Base-by-base conservation (phyloP, 2,329 filamentous ascomycete genomes). In the Cordyceps pruinosa region DNA sequence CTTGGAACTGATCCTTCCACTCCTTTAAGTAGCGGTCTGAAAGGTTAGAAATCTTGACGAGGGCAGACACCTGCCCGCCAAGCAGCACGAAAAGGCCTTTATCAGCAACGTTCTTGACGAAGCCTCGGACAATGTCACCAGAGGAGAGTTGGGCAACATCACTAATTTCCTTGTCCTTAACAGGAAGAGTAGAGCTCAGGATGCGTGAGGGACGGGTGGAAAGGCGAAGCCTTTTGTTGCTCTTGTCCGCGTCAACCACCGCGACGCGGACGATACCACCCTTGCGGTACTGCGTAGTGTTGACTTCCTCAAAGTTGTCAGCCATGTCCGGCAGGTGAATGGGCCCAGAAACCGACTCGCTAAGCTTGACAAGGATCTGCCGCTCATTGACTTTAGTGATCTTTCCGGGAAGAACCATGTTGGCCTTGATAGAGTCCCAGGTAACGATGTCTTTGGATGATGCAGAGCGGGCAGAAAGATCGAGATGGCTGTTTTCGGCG, bases 1-100 rank as follows among this genome's bases (percentile, higher is more conserved):
- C 76, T 65, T 94, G 86, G 73, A 93, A 97, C 45, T 86, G 78
- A 35, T 89, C 84, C 74, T 96, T 95, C 94, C 94, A 99, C 60
- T 97, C 90, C 72, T 97, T 97, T 65, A 99, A 75, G 70, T 86
- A 99, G 8, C 84, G 82, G 69, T 99, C 94, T 0, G 92, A 96
- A 15, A 99, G 79, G 69, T 97, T 92, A 10, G 88, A 84, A 54
- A 97, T 87, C 63, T 89, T 87, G 48, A 96, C 88, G 66, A 92
- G 87, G 1, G 86, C 92, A 50, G 88, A 89, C 19, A 96, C 80
- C 61, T 87, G 84, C 19, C 89, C 88, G 44, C 92, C 91, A 3
- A 99, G 78, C 26, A 86, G 81, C 47, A 99, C 83, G 66, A 97
- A 96, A 2, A 99, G 72, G 54, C 94, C 94, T 69, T 91, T 93